phyloP scores from a whole-genome alignment of 2,329 filamentous ascomycete genomes.

The Boeremia exigua region DNA sequence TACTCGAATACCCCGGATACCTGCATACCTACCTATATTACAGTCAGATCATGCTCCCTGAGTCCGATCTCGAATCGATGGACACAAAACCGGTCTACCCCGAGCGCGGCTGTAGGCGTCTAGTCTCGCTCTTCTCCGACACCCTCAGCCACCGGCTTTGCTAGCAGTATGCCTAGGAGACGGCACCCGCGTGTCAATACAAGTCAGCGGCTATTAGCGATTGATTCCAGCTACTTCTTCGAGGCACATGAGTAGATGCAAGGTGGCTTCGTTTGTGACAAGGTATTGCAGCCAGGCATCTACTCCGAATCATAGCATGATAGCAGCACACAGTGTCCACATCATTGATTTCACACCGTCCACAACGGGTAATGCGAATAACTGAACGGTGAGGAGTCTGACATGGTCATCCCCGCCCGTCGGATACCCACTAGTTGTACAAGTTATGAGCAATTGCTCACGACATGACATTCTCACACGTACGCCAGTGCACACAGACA shows the following conservation, averaged over 20 bases:
- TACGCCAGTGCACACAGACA: no score
- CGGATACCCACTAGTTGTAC: no score
- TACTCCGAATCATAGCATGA: no score
- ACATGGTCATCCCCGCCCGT: no score
- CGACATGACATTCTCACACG: no score
- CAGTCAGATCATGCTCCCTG: conserved; percentile 8
- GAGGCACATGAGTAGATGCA: background rate
- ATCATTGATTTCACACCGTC: no score
- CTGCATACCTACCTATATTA: conserved; percentile 7
- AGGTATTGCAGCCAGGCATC: no score
- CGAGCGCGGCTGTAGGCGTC: background rate
- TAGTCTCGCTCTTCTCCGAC: background rate
- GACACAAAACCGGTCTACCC: background rate
- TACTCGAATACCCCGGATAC: background rate
- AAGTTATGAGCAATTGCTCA: no score
- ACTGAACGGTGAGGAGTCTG: no score
- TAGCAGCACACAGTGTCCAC: no score
- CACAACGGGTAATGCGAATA: no score
- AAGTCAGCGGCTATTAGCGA: background rate
- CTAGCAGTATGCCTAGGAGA: background rate
- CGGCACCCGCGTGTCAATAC: background rate
- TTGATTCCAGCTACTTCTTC: background rate
- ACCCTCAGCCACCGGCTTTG: background rate
- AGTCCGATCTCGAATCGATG: background rate
- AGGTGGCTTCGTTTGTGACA: background rate